Conservation (phyloP, 345 rosid genomes). For the Alliaria petiolata region DNA sequence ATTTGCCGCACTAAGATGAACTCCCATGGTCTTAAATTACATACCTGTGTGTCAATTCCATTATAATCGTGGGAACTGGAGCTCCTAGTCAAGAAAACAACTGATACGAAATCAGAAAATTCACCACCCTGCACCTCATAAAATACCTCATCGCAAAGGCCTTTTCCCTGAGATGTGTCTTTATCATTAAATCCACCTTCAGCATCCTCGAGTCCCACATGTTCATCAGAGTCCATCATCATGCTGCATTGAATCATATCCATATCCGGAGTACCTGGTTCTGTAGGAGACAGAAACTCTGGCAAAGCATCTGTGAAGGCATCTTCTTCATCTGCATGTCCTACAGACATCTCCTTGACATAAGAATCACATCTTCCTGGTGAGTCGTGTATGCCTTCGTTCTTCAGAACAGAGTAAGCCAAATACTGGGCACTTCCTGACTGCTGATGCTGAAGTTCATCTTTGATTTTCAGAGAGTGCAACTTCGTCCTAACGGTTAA, state of each 20-base stretch:
- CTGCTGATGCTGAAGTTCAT: slow-evolving; percentile 71
- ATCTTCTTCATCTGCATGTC: slow-evolving; percentile 73
- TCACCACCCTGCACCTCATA: slow-evolving; percentile 85
- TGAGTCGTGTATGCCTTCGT: slow-evolving; percentile 43
- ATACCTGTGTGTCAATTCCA: slow-evolving; percentile 91
- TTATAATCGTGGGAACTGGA: slow-evolving; percentile 81
- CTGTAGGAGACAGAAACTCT: slow-evolving; percentile 69
- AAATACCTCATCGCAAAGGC: slow-evolving; percentile 60
- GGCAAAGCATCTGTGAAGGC: slow-evolving; percentile 85
- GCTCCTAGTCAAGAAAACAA: slow-evolving; percentile 65
- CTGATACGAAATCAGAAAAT: slow-evolving; percentile 75
- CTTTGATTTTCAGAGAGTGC: slow-evolving; percentile 88
- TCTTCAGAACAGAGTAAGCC: slow-evolving; percentile 75
- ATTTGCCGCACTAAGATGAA: not conserved
- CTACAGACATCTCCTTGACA: slow-evolving; percentile 38
- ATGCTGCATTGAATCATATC: slow-evolving; percentile 44
- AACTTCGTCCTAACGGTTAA: slow-evolving; percentile 75
- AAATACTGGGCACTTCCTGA: slow-evolving; percentile 58
- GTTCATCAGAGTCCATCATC: slow-evolving; percentile 36
- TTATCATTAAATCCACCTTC: slow-evolving; percentile 45
- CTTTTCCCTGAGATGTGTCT: slow-evolving; percentile 49
- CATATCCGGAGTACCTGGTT: slow-evolving; percentile 44
- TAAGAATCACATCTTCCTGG: slow-evolving; percentile 30
- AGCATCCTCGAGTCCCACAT: slow-evolving; percentile 48
- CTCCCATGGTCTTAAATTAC: slow-evolving; percentile 24